Evolutionary conservation across 2,329 filamentous ascomycete genomes (phyloP), one percentile per base, ranked within the genome.

Genomic region (Triangularia setosa): DNA sequence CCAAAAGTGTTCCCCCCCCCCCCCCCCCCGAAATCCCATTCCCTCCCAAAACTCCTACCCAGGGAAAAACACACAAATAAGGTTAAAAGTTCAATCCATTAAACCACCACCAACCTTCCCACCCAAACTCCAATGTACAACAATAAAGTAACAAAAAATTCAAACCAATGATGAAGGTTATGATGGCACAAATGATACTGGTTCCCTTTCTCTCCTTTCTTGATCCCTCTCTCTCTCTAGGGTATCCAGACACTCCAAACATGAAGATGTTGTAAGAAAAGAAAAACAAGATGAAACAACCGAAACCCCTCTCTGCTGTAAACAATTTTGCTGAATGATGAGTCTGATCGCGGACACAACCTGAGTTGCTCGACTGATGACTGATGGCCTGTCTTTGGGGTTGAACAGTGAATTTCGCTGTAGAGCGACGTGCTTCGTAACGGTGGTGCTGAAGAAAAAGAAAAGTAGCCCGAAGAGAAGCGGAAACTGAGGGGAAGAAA

Each of bases 1-100:
- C 40, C n/a, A 33, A 33, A 33, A 33, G 12, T 16, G 11, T 40
- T 18, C n/a, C n/a, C n/a, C 12, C 12, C 40, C n/a, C n/a, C 16
- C 14, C 7, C 40, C n/a, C n/a, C 16, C 14, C 7, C n/a, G 35
- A 16, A 6, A 40, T 14, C 4, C 35, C 35, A 18, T 44, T 48
- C n/a, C 40, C 40, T 21, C 4, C 18, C n/a, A 4, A 48, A 48
- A 48, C 18, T 23, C 40, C 40, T 16, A n/a, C n/a, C 40, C n/a
- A 16, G 40, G 40, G 40, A 40, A 55, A 24, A 12, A 61, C 12
- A 60, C 65, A 60, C 33, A 40, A 48, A 62, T 61, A 61, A 14
- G 28, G 54, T 18, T 60, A 61, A 11, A 35, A 55, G 53, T 55
- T 28, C n/a, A 28, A 55, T 18, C 53, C 53, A 55, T 55, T 55